A percentile compares a stretch with the other conserved stretches of the same genome.
phyloP scores from a whole-genome alignment of 2,329 filamentous ascomycete species.

The Ophiosphaerella narmari region DNA sequence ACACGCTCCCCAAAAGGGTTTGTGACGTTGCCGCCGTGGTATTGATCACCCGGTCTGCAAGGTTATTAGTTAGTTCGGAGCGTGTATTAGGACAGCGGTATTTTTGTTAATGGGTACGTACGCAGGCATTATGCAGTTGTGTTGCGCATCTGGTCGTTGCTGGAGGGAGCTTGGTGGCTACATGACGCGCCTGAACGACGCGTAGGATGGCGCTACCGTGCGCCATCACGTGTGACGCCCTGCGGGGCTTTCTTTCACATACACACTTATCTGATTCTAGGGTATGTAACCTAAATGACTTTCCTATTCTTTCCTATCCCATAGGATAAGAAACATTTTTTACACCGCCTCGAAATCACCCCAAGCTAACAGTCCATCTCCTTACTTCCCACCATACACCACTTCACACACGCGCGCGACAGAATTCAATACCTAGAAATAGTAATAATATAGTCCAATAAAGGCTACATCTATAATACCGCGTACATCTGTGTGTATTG shows the following conservation, averaged over 20 bases:
- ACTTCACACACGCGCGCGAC: too few relatives aligned
- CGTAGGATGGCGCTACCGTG: constrained; percentile 14
- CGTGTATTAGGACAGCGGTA: not conserved
- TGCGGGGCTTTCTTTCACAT: too few relatives aligned
- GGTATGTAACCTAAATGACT: too few relatives aligned
- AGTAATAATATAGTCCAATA: not conserved
- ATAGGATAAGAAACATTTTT: too few relatives aligned
- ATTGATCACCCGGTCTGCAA: constrained; percentile 45
- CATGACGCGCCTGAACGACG: constrained; percentile 40
- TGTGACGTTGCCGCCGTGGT: constrained; percentile 43
- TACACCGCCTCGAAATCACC: too few relatives aligned
- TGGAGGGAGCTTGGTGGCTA: constrained; percentile 31
- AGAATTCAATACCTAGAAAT: too few relatives aligned
- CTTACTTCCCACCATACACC: too few relatives aligned
- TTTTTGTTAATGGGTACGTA: constrained; percentile 21
- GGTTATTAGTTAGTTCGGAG: constrained; percentile 16
- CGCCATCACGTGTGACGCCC: constrained; percentile 8
- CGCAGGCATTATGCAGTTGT: constrained; percentile 38
- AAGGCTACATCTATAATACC: not conserved
- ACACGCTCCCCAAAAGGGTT: constrained; percentile 86
- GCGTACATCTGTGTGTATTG: not conserved
- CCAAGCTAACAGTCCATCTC: too few relatives aligned
- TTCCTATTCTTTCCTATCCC: too few relatives aligned
- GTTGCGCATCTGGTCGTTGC: constrained; percentile 30
- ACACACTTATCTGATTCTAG: not conserved